phyloP scores from a whole-genome alignment of 1,284 basidiomycete species.

The Puccinia novopanici region DNA sequence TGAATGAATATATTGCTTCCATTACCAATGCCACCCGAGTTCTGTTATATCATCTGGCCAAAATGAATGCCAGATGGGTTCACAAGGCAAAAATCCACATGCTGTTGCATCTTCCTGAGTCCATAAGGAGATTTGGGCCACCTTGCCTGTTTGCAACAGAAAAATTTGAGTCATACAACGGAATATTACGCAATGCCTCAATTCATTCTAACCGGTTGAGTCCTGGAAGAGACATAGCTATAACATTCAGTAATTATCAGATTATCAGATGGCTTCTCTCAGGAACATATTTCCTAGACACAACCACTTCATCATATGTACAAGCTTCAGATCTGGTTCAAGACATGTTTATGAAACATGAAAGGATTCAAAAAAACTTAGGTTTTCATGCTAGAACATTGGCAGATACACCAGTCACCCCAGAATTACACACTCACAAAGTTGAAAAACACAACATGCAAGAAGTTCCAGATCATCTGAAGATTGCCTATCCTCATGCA shows the following conservation, averaged over 20 bases:
- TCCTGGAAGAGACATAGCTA: background rate
- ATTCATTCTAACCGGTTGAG: background rate
- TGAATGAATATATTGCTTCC: background rate
- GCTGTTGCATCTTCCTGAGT: background rate
- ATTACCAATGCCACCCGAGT: no score
- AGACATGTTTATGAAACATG: no score
- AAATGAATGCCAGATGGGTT: background rate
- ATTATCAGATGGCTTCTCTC: constrained; percentile 54
- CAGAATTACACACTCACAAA: no score
- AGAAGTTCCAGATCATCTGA: no score
- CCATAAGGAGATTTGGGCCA: background rate
- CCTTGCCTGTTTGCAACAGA: background rate
- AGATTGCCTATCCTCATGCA: no score
- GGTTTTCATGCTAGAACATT: no score
- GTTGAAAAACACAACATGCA: no score
- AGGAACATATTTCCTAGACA: no score
- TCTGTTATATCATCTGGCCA: background rate
- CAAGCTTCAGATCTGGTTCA: no score
- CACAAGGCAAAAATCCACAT: constrained; percentile 13
- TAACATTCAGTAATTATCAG: background rate
- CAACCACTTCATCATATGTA: no score
- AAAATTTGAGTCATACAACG: background rate
- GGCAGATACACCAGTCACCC: no score
- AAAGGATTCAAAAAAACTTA: no score
- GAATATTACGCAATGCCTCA: background rate